Conservation (phyloP, 2,329 filamentous ascomycete genomes). For the Dactylonectria macrodidyma region DNA sequence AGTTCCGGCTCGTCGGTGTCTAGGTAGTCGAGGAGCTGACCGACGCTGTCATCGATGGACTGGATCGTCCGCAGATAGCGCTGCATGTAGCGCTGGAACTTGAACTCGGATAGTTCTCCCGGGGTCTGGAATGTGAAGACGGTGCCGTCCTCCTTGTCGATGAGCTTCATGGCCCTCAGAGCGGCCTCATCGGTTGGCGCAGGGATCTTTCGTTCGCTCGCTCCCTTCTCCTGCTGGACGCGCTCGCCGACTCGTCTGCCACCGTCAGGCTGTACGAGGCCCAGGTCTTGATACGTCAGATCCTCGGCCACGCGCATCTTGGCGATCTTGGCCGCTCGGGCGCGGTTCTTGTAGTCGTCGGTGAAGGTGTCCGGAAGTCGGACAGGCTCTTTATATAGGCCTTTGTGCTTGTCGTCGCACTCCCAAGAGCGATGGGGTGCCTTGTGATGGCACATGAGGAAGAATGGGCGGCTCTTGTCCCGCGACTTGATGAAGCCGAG, state of each 20-base stretch:
- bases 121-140: constrained; percentile 61
- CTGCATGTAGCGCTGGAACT: constrained; percentile 71
- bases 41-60: constrained; percentile 67
- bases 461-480: constrained; percentile 61
- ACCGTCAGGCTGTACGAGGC: constrained; percentile 66
- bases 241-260: constrained; percentile 56
- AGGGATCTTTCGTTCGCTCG: constrained; percentile 48
- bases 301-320: constrained; percentile 68
- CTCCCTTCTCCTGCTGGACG: constrained; percentile 46
- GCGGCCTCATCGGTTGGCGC: constrained; percentile 30
- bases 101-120: constrained; percentile 65
- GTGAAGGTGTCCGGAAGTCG: constrained; percentile 65
- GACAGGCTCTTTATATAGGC: constrained; percentile 63
- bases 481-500: constrained; percentile 57
- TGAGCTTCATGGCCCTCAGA: constrained; percentile 48
- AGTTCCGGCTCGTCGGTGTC: constrained; percentile 55
- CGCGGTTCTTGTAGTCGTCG: constrained; percentile 69
- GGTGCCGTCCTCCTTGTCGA: constrained; percentile 62
- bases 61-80: constrained; percentile 68
- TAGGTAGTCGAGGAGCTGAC: constrained; percentile 62
- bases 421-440: constrained; percentile 69
- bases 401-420: constrained; percentile 62
- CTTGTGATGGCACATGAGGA: constrained; percentile 71
- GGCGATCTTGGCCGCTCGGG: constrained; percentile 62
- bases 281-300: constrained; percentile 66